Evolutionary conservation across 345 rosid genomes (phyloP).

Genomic region (Sisymbrium altissimum): DNA sequence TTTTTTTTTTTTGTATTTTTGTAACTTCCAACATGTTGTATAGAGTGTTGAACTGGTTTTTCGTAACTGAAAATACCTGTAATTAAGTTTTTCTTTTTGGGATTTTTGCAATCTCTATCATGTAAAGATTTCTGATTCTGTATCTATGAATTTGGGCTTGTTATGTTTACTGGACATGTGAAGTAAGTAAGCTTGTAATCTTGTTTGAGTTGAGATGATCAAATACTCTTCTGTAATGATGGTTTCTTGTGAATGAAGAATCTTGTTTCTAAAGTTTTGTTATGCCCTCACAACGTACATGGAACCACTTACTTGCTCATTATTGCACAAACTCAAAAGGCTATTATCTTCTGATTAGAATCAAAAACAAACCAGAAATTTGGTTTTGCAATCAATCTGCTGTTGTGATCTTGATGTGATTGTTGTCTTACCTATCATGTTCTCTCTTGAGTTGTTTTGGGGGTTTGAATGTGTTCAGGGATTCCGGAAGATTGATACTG

Average conservation of each 20-base stretch:
- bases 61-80: constrained; percentile 23
- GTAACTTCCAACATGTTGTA: constrained; percentile 22
- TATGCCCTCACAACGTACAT: not conserved
- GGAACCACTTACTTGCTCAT: not conserved
- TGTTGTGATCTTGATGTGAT: constrained; percentile 9
- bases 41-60: constrained; percentile 4
- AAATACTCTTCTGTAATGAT: not conserved
- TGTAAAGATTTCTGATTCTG: not conserved
- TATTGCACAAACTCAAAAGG: not conserved
- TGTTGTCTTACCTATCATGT: not conserved
- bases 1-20: not conserved
- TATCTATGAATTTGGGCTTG: not conserved
- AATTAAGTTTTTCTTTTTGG: not conserved
- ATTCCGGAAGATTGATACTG: constrained; percentile 79
- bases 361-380: not conserved
- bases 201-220: not conserved
- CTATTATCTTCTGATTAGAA: not conserved
- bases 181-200: not conserved
- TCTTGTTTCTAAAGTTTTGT: not conserved
- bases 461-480: constrained; percentile 51
- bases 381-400: not conserved
- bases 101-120: not conserved
- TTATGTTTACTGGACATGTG: not conserved
- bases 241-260: not conserved
- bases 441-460: constrained; percentile 32